Percentiles rank a stretch among this genome's conserved stretches.
Evolutionary conservation across 2,329 filamentous ascomycete genomes (phyloP).

Genomic region (Niveomyces coronatus): DNA sequence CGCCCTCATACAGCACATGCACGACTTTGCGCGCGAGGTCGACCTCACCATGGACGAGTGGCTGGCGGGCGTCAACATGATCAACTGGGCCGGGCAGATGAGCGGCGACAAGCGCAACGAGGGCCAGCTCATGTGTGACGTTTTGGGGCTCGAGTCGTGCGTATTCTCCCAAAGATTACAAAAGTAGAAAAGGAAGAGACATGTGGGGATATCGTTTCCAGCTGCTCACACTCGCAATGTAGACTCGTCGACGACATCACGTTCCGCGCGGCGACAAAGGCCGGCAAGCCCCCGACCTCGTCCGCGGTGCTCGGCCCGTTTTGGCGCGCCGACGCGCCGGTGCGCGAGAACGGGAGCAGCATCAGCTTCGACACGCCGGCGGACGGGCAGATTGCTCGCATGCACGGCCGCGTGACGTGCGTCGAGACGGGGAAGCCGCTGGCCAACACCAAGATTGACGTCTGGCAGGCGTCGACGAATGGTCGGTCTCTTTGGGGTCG

Average conservation of each 20-base stretch:
- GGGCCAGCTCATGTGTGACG: slow-evolving; percentile 60
- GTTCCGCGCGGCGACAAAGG: slow-evolving; percentile 43
- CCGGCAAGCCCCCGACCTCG: slow-evolving; percentile 46
- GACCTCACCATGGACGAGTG: slow-evolving; percentile 74
- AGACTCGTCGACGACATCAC: slow-evolving; percentile 70
- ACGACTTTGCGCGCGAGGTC: slow-evolving; percentile 73
- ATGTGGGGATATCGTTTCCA: no score
- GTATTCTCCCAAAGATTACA: no score
- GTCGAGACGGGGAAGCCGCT: slow-evolving; percentile 54
- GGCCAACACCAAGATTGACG: slow-evolving; percentile 55
- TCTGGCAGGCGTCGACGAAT: slow-evolving; percentile 75
- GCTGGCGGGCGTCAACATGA: slow-evolving; percentile 56
- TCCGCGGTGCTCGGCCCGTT: slow-evolving; percentile 80
- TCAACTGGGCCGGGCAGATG: slow-evolving; percentile 55
- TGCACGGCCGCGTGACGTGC: slow-evolving; percentile 51
- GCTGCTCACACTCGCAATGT: no score
- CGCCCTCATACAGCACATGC: slow-evolving; percentile 61
- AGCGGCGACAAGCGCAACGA: slow-evolving; percentile 61
- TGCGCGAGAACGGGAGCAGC: slow-evolving; percentile 56
- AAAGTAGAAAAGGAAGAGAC: no score
- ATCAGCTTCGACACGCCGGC: slow-evolving; percentile 47
- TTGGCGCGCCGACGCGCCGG: slow-evolving; percentile 64
- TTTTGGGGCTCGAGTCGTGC: slow-evolving; percentile 62
- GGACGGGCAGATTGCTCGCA: slow-evolving; percentile 43
- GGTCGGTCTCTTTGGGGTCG: slow-evolving; percentile 23